Conservation (phyloP, 345 rosid species). For the Populus tremula region DNA sequence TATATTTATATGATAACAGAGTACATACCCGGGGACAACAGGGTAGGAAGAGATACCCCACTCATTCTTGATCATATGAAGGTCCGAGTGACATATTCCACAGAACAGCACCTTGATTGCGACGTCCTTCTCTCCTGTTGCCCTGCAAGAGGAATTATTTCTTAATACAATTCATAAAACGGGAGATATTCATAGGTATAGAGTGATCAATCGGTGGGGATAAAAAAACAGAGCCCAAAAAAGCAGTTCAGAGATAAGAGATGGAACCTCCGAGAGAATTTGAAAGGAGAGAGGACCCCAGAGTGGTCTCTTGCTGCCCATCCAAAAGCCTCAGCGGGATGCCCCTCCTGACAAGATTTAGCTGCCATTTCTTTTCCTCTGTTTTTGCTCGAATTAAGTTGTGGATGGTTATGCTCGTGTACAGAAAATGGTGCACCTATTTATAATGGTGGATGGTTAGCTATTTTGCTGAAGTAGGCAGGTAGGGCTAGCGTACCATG, state of each 20-base stretch:
- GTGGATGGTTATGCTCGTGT: neutral
- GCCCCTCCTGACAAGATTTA: neutral
- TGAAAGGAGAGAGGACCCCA: neutral
- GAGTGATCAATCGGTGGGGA: neutral
- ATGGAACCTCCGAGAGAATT: neutral
- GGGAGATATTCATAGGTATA: neutral
- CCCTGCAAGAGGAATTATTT: neutral
- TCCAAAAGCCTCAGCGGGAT: neutral
- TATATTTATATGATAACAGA: too few species aligned
- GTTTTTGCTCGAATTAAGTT: neutral
- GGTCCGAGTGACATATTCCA: neutral
- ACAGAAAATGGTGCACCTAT: neutral
- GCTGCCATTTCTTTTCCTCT: neutral
- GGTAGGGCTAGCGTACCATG: neutral
- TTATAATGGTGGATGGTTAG: neutral
- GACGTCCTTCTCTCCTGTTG: neutral
- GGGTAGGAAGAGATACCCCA: neutral
- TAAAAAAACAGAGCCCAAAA: too few species aligned
- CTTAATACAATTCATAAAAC: neutral
- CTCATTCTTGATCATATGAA: neutral
- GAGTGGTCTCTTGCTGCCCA: neutral
- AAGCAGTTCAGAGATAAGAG: neutral
- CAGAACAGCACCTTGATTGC: neutral
- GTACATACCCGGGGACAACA: neutral
- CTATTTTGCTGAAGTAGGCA: neutral